Conservation (phyloP, 2,329 filamentous ascomycete genomes). For the Penicillium hordei region DNA sequence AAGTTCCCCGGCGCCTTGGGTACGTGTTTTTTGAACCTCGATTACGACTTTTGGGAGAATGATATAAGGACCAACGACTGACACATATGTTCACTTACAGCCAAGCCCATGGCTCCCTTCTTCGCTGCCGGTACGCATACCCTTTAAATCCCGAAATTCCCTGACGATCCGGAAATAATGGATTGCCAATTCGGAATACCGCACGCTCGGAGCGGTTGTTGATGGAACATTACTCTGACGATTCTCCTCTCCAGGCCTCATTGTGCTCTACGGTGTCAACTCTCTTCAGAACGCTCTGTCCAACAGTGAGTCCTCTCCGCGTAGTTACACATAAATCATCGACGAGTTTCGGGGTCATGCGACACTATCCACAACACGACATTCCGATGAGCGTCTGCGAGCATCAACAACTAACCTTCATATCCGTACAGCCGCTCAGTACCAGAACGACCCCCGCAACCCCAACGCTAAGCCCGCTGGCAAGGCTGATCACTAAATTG, state of each 20-base stretch:
- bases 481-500: conserved; percentile 38
- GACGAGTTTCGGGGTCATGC: background rate
- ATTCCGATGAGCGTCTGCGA: conserved; percentile 7
- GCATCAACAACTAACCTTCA: conserved; percentile 23
- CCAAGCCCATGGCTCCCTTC: conserved; percentile 89
- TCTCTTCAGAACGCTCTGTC: conserved; percentile 74
- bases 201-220: conserved; percentile 1
- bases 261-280: conserved; percentile 92
- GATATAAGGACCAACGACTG: conserved; percentile 27
- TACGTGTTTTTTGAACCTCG: conserved; percentile 52
- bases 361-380: background rate
- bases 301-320: conserved; percentile 63
- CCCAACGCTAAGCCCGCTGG: conserved; percentile 40
- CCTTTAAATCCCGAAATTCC: background rate
- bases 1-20: conserved; percentile 78
- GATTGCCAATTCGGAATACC: background rate
- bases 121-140: conserved; percentile 80
- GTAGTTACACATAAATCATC: background rate
- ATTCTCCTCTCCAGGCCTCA: conserved; percentile 58
- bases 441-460: conserved; percentile 95
- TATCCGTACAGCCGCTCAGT: conserved; percentile 71
- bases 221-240: conserved; percentile 26
- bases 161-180: background rate
- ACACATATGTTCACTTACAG: conserved; percentile 52
- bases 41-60: background rate